Conservation (phyloP, 2,329 filamentous ascomycete species). For the Cladophialophora immunda region DNA sequence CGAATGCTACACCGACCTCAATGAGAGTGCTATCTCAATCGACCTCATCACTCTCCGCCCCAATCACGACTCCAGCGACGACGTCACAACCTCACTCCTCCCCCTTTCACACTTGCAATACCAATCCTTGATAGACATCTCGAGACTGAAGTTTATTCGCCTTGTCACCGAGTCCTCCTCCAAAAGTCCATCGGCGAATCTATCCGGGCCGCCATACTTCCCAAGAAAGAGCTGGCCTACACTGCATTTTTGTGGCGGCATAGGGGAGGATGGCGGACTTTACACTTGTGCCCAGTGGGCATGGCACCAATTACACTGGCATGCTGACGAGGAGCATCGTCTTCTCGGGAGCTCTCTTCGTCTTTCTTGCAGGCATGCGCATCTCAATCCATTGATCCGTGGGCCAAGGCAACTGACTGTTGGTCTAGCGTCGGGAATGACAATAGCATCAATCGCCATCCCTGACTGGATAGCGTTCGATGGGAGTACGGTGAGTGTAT, state of each 20-base stretch:
- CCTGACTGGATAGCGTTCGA: conserved; percentile 60
- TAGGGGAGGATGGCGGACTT: conserved; percentile 49
- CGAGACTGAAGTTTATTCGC: not conserved
- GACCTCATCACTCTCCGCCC: not conserved
- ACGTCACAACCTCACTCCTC: not conserved
- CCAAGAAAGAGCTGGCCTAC: conserved; percentile 24
- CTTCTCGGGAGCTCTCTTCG: conserved; percentile 53
- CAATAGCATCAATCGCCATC: conserved; percentile 56
- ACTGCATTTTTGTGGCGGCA: conserved; percentile 17
- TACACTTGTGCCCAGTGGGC: conserved; percentile 53
- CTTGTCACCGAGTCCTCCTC: not conserved
- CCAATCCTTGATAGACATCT: not conserved
- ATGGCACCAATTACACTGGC: conserved; percentile 56
- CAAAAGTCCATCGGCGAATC: not conserved
- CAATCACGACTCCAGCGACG: not conserved
- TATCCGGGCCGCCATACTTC: not conserved
- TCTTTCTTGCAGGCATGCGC: conserved; percentile 55
- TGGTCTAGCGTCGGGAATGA: conserved; percentile 53
- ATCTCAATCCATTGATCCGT: not conserved
- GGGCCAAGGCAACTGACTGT: not conserved
- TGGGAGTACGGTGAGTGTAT: conserved; percentile 50
- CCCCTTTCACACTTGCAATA: not conserved
- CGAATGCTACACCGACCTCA: not conserved
- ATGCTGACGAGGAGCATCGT: conserved; percentile 60
- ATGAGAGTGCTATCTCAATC: conserved; percentile 5